Evolutionary conservation across 1,284 basidiomycete genomes (phyloP), one percentile per base, ranked within the genome.

Genomic region (Trametes polyzona): DNA sequence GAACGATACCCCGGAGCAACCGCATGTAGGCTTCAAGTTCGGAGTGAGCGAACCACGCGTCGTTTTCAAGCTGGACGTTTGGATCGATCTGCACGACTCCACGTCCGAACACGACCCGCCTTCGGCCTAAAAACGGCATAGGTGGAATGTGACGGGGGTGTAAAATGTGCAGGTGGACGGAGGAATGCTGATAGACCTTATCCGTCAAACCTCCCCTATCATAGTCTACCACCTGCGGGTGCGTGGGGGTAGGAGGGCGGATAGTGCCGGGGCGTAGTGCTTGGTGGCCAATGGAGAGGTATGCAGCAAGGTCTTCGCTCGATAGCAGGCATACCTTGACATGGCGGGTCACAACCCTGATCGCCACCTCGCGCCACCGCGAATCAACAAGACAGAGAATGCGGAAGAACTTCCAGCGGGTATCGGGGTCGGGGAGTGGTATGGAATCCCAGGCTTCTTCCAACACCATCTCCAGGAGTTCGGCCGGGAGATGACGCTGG

Each of bases 401-500:
- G n/a, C 36, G 26, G 19, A 52, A 52, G 26, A 52, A 39, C 42
- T 9, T 21, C 51, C 51, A 52, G 2, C 35, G 41, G 17, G 33
- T 23, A 2, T 6, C 16, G 1, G 51, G 42, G 6, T 37, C 14
- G 19, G 6, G 9, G 4, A 29, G 24, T 2, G 35, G 51, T 6
- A 46, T 11, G n/a, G 51, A 46, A 1, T 39, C 12, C 51, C 51
- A 52, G 16, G 43, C 51, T 3, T 46, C 26, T 2, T 11, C 9
- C 23, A 52, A 35, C 10, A 52, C 40, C 19, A 39, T 52, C 24
- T 39, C 43, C 14, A 52, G 17, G 2, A 52, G 19, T 21, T 52
- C 51, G 42, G 12, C 16, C 3, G 50, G 50, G 24, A 52, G 21
- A n/a, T n/a, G n/a, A n/a, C n/a, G n/a, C n/a, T n/a, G n/a, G n/a